Evolutionary conservation across 768 basidiomycete genomes (phyloP).

Genomic region (Crassisporium funariophilum): DNA sequence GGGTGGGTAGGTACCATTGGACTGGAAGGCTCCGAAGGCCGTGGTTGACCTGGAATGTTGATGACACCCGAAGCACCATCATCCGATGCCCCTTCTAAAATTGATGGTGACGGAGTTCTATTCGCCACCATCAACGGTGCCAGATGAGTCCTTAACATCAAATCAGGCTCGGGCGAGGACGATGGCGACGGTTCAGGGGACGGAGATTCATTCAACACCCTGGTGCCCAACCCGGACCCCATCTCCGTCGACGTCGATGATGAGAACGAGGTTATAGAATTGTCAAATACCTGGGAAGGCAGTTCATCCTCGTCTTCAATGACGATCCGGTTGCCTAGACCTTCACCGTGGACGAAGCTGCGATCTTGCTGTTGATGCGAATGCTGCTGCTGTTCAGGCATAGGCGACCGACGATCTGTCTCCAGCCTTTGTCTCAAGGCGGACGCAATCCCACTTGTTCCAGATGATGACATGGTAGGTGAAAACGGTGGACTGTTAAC

Average conservation of each 20-base stretch:
- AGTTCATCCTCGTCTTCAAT: slow-evolving; percentile 50
- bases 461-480: no score
- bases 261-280: background rate
- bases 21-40: slow-evolving; percentile 8
- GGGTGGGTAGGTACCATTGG: slow-evolving; percentile 19
- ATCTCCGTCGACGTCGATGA: background rate
- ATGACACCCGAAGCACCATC: slow-evolving; percentile 2
- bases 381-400: background rate
- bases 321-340: slow-evolving; percentile 38
- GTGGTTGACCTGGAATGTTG: slow-evolving; percentile 4
- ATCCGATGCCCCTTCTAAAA: slow-evolving; percentile 4
- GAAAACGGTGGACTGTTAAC: no score
- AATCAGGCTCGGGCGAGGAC: slow-evolving; percentile 25
- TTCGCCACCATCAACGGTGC: slow-evolving; percentile 23
- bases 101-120: slow-evolving; percentile 29
- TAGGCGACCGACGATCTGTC: slow-evolving; percentile 16
- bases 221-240: background rate
- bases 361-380: slow-evolving; percentile 8
- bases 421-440: slow-evolving; percentile 40
- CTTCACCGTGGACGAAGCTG: slow-evolving; percentile 10
- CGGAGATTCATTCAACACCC: no score
- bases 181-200: slow-evolving; percentile 10
- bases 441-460: slow-evolving; percentile 39
- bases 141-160: slow-evolving; percentile 9
- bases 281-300: slow-evolving; percentile 25